These are phyloP conservation scores for Biscogniauxia mediterranea DNA, from an alignment of 2,329 filamentous ascomycete genomes.

Conservation along the genomic window DNA sequence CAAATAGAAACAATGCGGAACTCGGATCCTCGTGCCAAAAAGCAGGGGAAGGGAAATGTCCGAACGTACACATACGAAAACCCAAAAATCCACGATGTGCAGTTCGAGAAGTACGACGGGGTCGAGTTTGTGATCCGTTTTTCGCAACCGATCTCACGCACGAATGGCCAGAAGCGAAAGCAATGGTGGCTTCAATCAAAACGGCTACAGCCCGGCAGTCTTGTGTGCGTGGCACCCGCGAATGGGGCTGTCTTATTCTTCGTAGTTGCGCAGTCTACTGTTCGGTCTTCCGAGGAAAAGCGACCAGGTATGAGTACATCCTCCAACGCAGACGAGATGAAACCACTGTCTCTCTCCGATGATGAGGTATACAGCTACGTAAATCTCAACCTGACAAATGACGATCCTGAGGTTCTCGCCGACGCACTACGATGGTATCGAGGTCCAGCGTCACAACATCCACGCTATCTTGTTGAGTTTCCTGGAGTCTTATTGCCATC, in stretches of 20 bases:
- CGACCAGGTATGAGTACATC: not conserved
- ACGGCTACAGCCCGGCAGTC: conserved; percentile 46
- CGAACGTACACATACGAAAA: conserved; percentile 39
- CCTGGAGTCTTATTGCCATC: conserved; percentile 57
- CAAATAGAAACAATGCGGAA: conserved; percentile 36
- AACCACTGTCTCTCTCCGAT: conserved; percentile 31
- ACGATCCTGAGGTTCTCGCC: conserved; percentile 17
- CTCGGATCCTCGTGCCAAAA: conserved; percentile 10
- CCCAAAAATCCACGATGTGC: conserved; percentile 30
- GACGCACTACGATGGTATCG: conserved; percentile 34
- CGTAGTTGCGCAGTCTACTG: conserved; percentile 36
- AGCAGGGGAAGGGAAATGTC: conserved; percentile 23
- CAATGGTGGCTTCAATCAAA: conserved; percentile 52
- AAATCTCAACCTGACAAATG: conserved; percentile 31
- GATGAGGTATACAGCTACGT: conserved; percentile 32
- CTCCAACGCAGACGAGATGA: not conserved
- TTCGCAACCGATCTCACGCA: conserved; percentile 39
- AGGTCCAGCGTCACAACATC: conserved; percentile 8
- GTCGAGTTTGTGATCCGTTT: conserved; percentile 46
- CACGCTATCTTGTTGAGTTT: conserved; percentile 54
- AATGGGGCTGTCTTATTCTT: conserved; percentile 41
- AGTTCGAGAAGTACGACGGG: conserved; percentile 39
- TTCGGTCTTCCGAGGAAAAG: conserved; percentile 17
- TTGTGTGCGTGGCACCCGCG: conserved; percentile 48
- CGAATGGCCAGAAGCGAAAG: conserved; percentile 30